phyloP scores from a whole-genome alignment of 164 flowering plant species.

The Magnolia sinica region DNA sequence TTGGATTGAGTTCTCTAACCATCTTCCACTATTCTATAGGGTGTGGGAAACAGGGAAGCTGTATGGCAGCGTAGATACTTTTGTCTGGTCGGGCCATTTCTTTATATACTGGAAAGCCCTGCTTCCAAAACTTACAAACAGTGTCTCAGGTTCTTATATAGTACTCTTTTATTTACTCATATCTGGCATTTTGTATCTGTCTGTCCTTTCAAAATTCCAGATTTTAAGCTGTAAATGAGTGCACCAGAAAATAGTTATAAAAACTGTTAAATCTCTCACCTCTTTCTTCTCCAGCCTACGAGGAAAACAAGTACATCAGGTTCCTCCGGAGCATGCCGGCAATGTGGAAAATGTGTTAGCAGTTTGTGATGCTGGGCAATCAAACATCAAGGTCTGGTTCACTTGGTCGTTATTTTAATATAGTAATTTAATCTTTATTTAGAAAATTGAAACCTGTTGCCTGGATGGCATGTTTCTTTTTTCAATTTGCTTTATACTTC shows the following conservation, averaged over 20 bases:
- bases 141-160: conserved; percentile 55
- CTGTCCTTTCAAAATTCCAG: not conserved
- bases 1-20: not conserved
- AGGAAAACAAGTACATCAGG: conserved; percentile 68
- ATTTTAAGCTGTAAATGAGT: not conserved
- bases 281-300: conserved; percentile 46
- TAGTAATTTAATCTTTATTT: no score
- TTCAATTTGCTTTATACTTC: conserved; percentile 5
- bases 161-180: conserved; percentile 3
- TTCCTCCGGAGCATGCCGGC: conserved; percentile 59
- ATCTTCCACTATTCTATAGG: conserved; percentile 39
- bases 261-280: not conserved
- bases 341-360: conserved; percentile 66
- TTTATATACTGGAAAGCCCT: conserved; percentile 80
- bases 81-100: conserved; percentile 81
- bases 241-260: not conserved
- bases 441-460: no score
- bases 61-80: conserved; percentile 85
- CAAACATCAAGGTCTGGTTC: conserved; percentile 52
- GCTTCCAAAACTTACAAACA: conserved; percentile 76
- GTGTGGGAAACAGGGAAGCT: conserved; percentile 93
- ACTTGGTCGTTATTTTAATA: conserved; percentile 1
- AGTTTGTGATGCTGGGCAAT: conserved; percentile 51
- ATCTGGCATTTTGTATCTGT: not conserved
- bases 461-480: not conserved